These are phyloP conservation scores for Leucosporidium creatinivorum DNA, from an alignment of 768 basidiomycete species.

Conservation along the genomic window DNA sequence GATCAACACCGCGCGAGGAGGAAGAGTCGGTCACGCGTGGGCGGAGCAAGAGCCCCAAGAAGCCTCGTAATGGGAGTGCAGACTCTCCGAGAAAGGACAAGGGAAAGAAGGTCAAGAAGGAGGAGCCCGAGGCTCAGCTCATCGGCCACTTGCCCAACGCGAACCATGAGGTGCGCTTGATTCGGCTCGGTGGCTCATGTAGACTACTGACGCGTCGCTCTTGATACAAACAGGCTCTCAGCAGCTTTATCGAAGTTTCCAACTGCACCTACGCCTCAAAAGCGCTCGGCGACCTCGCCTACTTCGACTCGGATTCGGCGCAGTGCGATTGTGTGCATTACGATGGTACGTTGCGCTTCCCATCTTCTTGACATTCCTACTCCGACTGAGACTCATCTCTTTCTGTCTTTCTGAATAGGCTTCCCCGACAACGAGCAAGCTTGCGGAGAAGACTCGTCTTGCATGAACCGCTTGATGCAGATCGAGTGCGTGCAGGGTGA, in stretches of 20 bases:
- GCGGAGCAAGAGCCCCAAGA: neutral
- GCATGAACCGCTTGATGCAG: conserved; percentile 94
- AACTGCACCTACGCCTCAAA: conserved; percentile 17
- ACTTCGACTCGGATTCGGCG: conserved; percentile 69
- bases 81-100: neutral
- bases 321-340: conserved; percentile 86
- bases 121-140: conserved; percentile 43
- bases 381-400: conserved; percentile 5
- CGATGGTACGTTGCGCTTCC: conserved; percentile 56
- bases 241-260: conserved; percentile 14
- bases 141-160: conserved; percentile 74
- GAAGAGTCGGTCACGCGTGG: too few relatives aligned
- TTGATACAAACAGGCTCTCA: conserved; percentile 44
- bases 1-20: too few relatives aligned
- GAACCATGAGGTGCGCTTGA: conserved; percentile 50
- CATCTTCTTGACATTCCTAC: neutral
- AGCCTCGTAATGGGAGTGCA: neutral
- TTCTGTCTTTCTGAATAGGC: conserved; percentile 44
- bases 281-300: conserved; percentile 18
- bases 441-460: conserved; percentile 82
- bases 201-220: neutral
- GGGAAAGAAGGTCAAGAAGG: conserved; percentile 17
- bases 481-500: conserved; percentile 90
- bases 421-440: conserved; percentile 57
- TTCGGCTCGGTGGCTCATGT: too few relatives aligned